Base-by-base conservation (phyloP, 139 green algal species). In the Picochlorum sp. region DNA sequence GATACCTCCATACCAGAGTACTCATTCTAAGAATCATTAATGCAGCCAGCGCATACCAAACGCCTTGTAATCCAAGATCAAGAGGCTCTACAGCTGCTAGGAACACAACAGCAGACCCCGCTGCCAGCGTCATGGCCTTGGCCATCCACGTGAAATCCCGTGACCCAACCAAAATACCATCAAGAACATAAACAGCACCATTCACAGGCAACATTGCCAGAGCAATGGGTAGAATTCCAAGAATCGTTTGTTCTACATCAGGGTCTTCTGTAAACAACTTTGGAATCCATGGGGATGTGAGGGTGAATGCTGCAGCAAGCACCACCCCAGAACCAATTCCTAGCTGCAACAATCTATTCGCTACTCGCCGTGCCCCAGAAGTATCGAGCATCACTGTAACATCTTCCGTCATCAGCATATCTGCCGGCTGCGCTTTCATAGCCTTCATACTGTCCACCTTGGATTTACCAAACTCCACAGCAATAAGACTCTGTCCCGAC, bases 141-240 rank as follows among this genome's bases (percentile, higher is more conserved):
- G 79, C 81, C 51, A 85, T 71, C 59, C 81, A 91, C 26, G 63
- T 69, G 65, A 89, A 94, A 52, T 88, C 87, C 1, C 61, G 62
- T 0, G 77, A 78, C 1, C 87, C 87, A 34, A 87, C 84, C 32
- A 95, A 61, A 21, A 92, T 63, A 34, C 87, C 87, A 65, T 95
- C 87, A 54, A 81, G 72, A 3, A 84, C 85, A 74, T 90, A 92
- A 4, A 86, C 87, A 0, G 83, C 51, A 0, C 83, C 79, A 21
- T 87, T 92, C 34, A 95, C 49, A 0, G 88, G 88, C 69, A 91
- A 76, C 32, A 80, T 81, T 28, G 60, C 41, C 0, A 85, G 54
- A 0, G 85, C 74, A 8, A 90, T 38, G 3, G 82, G 85, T 61
- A 91, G 69, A 10, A 95, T 57, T 3, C 44, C 14, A 11, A 64